phyloP scores from a whole-genome alignment of 768 basidiomycete species.

The Boletus tomentosulus region DNA sequence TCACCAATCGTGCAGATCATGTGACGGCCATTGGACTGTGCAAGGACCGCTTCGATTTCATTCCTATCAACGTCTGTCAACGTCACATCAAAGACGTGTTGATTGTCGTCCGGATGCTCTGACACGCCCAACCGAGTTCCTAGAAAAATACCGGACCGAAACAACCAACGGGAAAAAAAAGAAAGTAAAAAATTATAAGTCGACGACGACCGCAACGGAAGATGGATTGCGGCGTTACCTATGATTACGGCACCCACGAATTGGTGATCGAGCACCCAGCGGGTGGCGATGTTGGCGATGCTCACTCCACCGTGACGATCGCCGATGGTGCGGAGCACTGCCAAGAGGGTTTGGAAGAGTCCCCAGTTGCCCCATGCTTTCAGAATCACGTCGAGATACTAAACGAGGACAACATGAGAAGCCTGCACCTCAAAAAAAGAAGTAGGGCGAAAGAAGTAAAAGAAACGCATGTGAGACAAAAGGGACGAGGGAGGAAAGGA shows the following conservation, averaged over 20 bases:
- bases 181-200: slow-evolving; percentile 1
- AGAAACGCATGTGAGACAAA: not conserved
- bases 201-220: slow-evolving; percentile 1
- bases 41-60: slow-evolving; percentile 61
- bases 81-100: slow-evolving; percentile 53
- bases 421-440: not conserved
- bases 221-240: slow-evolving; percentile 37
- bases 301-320: slow-evolving; percentile 61
- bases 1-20: slow-evolving; percentile 73
- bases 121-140: slow-evolving; percentile 73
- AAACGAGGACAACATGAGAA: not conserved
- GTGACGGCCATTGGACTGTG: slow-evolving; percentile 53
- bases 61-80: slow-evolving; percentile 53
- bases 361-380: slow-evolving; percentile 76
- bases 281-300: slow-evolving; percentile 75
- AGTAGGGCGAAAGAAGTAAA: not conserved
- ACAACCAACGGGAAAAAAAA: not conserved
- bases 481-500: not conserved
- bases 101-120: slow-evolving; percentile 70
- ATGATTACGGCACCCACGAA: slow-evolving; percentile 79
- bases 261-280: slow-evolving; percentile 77
- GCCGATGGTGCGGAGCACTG: slow-evolving; percentile 57
- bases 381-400: slow-evolving; percentile 84
- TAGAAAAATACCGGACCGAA: slow-evolving; percentile 22
- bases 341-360: slow-evolving; percentile 66